phyloP scores from a whole-genome alignment of 305 asterid genomes.

The Petunia hybrid region DNA sequence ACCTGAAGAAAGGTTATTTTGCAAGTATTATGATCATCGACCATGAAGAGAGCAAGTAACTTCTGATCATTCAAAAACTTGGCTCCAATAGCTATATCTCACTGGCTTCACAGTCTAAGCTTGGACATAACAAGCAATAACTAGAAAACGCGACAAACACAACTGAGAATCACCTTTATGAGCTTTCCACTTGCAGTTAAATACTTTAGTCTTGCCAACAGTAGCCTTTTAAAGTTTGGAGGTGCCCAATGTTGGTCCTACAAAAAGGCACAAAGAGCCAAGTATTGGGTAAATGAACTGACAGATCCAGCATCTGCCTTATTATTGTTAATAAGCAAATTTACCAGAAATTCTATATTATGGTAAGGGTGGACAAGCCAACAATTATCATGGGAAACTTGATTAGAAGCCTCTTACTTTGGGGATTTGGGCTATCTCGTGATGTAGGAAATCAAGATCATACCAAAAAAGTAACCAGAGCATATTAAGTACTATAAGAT shows the following conservation, averaged over 20 bases:
- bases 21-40: constrained; percentile 21
- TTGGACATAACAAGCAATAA: neutral
- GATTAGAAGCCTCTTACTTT: neutral
- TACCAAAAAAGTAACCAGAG: neutral
- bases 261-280: constrained; percentile 22
- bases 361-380: neutral
- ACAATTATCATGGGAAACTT: neutral
- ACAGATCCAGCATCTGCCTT: neutral
- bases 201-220: constrained; percentile 80
- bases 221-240: constrained; percentile 80
- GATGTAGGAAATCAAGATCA: neutral
- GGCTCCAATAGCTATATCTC: neutral
- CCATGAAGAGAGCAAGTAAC: neutral
- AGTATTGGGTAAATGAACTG: neutral
- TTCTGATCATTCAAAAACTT: neutral
- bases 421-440: neutral
- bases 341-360: neutral
- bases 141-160: neutral
- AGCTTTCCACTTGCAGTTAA: constrained; percentile 83
- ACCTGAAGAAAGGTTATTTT: constrained; percentile 43
- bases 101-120: neutral
- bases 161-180: constrained; percentile 59
- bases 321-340: neutral
- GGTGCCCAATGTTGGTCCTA: constrained; percentile 95
- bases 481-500: neutral